These are phyloP conservation scores for Colletotrichum karsti DNA, from an alignment of 2,329 filamentous ascomycete species.

Conservation along the genomic window DNA sequence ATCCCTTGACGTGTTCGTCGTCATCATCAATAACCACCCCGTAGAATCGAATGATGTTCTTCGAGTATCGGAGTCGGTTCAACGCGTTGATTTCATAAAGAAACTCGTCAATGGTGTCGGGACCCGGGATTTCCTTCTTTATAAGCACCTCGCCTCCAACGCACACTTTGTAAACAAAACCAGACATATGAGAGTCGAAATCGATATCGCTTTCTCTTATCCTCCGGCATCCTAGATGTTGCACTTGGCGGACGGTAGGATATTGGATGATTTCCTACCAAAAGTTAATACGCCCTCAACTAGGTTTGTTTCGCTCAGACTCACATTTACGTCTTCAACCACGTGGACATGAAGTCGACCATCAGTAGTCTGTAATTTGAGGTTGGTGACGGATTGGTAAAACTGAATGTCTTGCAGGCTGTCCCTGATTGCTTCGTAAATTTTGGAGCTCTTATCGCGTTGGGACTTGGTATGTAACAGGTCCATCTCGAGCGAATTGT, in stretches of 20 bases:
- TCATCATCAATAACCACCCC: conserved; percentile 87
- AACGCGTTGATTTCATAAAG: conserved; percentile 97
- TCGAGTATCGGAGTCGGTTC: conserved; percentile 76
- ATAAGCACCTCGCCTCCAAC: conserved; percentile 77
- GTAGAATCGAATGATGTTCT: conserved; percentile 84
- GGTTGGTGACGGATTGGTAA: conserved; percentile 93
- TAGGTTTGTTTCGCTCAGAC: conserved; percentile 37
- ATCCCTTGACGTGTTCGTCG: conserved; percentile 79
- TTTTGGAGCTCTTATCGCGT: conserved; percentile 89
- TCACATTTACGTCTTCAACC: conserved; percentile 88
- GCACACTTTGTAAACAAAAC: conserved; percentile 94
- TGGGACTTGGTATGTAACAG: conserved; percentile 82
- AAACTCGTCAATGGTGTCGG: conserved; percentile 95
- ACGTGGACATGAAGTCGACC: conserved; percentile 94
- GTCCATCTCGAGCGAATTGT: conserved; percentile 86
- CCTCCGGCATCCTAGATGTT: conserved; percentile 73
- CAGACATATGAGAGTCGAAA: conserved; percentile 93
- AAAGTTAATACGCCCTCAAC: conserved; percentile 15
- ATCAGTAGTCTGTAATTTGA: conserved; percentile 90
- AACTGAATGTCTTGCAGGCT: conserved; percentile 95
- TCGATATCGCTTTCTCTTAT: conserved; percentile 78
- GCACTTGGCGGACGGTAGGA: conserved; percentile 76
- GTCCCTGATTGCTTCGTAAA: conserved; percentile 94
- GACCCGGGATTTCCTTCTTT: conserved; percentile 97
- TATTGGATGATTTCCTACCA: conserved; percentile 85